phyloP scores from a whole-genome alignment of 257 asterid species.

The Lantana camara region DNA sequence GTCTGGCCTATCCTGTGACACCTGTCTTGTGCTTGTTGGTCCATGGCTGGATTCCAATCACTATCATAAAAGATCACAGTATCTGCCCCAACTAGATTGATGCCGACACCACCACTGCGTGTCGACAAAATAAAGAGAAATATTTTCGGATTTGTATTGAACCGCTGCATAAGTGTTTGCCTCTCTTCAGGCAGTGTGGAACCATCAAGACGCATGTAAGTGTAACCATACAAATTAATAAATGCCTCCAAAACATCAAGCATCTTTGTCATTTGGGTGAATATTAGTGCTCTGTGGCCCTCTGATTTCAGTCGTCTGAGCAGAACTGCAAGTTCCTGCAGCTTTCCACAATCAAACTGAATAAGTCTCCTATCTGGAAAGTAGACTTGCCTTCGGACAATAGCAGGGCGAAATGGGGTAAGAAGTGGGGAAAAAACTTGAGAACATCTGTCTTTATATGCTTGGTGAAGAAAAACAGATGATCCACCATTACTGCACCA shows the following conservation, averaged over 20 bases:
- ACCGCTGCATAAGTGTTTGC: slow-evolving; percentile 98
- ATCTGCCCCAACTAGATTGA: slow-evolving; percentile 97
- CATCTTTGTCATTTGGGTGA: slow-evolving; percentile 99
- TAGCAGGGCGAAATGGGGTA: slow-evolving; percentile 93
- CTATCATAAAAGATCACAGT: slow-evolving; percentile 97
- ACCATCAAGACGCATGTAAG: slow-evolving; percentile 98
- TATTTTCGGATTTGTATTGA: slow-evolving; percentile 86
- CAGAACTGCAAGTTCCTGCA: slow-evolving; percentile 90
- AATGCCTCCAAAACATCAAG: slow-evolving; percentile 98
- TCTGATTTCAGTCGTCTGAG: slow-evolving; percentile 87
- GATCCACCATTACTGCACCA: slow-evolving; percentile 88
- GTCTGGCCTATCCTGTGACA: slow-evolving; percentile 99
- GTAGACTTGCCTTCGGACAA: slow-evolving; percentile 95
- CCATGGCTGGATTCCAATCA: slow-evolving; percentile 99
- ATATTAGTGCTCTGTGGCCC: slow-evolving; percentile 96
- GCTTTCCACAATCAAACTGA: slow-evolving; percentile 98
- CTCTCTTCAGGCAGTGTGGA: slow-evolving; percentile 98
- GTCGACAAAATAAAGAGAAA: slow-evolving; percentile 96
- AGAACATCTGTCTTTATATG: slow-evolving; percentile 59
- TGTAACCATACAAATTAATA: slow-evolving; percentile 92
- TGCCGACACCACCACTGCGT: slow-evolving; percentile 99
- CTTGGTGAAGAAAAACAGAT: slow-evolving; percentile 61
- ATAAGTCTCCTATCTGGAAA: slow-evolving; percentile 97
- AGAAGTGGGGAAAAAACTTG: slow-evolving; percentile 66
- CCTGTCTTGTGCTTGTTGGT: slow-evolving; percentile 99